Evolutionary conservation across 75 land plant genomes (phyloP), one percentile per base, ranked within the genome.

Genomic region (Cryptomeria japonica): DNA sequence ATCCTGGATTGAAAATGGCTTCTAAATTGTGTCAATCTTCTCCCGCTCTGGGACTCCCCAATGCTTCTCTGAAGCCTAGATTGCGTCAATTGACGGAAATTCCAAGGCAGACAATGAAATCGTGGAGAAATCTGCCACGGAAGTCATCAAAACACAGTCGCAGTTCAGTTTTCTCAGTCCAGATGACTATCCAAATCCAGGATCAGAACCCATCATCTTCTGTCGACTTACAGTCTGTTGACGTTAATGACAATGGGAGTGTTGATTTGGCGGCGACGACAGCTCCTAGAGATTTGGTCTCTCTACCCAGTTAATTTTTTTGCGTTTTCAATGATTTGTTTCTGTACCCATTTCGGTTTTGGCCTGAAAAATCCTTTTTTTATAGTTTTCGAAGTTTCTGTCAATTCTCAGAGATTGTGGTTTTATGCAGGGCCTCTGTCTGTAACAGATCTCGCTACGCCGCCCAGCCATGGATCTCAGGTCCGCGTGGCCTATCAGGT

Each of bases 401-500:
- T 82, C 49, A 44, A 28, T 25, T 44, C n/a, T 18, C 84, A 19
- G 25, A 44, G 10, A 82, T 84, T 84, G 1, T 84, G 22, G 64
- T 1, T 85, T 85, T 55, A 28, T 85, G 36, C 94, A 96, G 98
- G 87, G 90, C 99, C 99, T 76, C 90, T 97, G 70, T 89, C 98
- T 37, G 87, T 92, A n/a, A 92, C 87, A 39, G 94, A 91, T 91
- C 85, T 92, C 34, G 91, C 92, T 61, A 42, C 87, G 15, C 89
- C 90, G 80, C 90, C 96, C 46, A 82, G 86, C 41, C 87, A 93
- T 90, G 94, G 94, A 68, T 91, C 97, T 53, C 88, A 92, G 16
- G 89, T 94, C 16, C 99, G 97, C 34, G 96, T 98, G 8, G 99
- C 99, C 15, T 98, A 96, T 90, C 97, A 97, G 98, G 99, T 97